Conservation (phyloP, 257 asterid genomes). For the Eustoma russellianum region DNA sequence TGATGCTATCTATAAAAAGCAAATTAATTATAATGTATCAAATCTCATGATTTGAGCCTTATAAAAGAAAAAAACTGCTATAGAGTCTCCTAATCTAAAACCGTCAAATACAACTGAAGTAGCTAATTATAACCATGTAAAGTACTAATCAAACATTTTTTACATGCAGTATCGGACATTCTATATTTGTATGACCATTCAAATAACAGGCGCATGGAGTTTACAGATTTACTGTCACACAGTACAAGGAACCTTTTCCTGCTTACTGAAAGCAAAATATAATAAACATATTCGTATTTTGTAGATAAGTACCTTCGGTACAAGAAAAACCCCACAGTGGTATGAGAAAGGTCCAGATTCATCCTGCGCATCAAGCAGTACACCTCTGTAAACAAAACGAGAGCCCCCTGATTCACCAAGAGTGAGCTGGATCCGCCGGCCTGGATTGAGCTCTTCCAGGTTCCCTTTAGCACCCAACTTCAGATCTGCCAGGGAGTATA, state of each 20-base stretch:
- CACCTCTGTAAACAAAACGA: conserved; percentile 49
- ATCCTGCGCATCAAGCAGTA: conserved; percentile 68
- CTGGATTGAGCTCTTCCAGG: conserved; percentile 60
- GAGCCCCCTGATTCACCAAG: conserved; percentile 74
- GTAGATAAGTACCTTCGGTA: conserved; percentile 59
- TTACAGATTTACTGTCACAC: too few species aligned
- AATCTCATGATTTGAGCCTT: too few species aligned
- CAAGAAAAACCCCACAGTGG: conserved; percentile 71
- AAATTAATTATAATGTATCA: too few species aligned
- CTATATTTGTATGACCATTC: too few species aligned
- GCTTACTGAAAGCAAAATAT: not conserved
- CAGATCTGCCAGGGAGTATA: conserved; percentile 74
- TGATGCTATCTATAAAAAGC: too few species aligned
- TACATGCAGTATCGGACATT: too few species aligned
- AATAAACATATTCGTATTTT: not conserved
- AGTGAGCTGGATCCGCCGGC: conserved; percentile 60
- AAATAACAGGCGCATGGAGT: too few species aligned
- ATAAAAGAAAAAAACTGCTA: too few species aligned
- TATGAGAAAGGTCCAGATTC: conserved; percentile 50
- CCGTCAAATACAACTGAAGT: too few species aligned
- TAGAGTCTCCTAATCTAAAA: too few species aligned
- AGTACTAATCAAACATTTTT: too few species aligned
- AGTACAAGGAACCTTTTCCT: not conserved
- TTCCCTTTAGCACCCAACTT: conserved; percentile 67
- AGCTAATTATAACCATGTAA: too few species aligned